Conservation (phyloP, 345 rosid species). For the Clarkia xantiana region DNA sequence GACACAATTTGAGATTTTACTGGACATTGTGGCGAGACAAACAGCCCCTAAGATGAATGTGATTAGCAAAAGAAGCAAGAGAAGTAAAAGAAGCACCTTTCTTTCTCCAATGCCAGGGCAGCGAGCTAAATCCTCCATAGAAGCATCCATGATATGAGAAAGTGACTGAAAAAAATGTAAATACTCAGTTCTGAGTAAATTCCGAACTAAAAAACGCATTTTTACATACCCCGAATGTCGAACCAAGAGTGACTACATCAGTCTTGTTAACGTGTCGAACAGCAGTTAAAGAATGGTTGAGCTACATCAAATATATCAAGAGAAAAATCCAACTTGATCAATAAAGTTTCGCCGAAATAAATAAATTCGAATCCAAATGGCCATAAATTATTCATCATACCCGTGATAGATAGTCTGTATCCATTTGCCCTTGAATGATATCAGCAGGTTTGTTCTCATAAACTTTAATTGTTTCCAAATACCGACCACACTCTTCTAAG, state of each 20-base stretch:
- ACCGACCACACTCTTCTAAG: conserved; percentile 92
- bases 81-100: conserved; percentile 32
- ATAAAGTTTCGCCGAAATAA: background rate
- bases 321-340: conserved; percentile 4
- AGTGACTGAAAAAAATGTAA: conserved; percentile 39
- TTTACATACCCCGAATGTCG: conserved; percentile 72
- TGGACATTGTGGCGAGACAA: too few species aligned
- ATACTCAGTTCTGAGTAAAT: background rate
- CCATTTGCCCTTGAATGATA: conserved; percentile 89
- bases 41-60: too few species aligned
- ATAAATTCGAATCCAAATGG: background rate
- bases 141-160: conserved; percentile 78
- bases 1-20: too few species aligned
- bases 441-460: conserved; percentile 95
- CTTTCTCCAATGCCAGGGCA: conserved; percentile 96
- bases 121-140: conserved; percentile 85
- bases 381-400: conserved; percentile 15
- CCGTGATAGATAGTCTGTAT: conserved; percentile 76
- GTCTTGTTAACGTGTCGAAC: conserved; percentile 82
- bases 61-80: too few species aligned
- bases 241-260: conserved; percentile 90
- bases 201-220: background rate
- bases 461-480: conserved; percentile 87
- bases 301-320: conserved; percentile 21
- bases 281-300: conserved; percentile 64